Evolutionary conservation across 139 green algal species (phyloP).

Genomic region (Nannochloris sp.): DNA sequence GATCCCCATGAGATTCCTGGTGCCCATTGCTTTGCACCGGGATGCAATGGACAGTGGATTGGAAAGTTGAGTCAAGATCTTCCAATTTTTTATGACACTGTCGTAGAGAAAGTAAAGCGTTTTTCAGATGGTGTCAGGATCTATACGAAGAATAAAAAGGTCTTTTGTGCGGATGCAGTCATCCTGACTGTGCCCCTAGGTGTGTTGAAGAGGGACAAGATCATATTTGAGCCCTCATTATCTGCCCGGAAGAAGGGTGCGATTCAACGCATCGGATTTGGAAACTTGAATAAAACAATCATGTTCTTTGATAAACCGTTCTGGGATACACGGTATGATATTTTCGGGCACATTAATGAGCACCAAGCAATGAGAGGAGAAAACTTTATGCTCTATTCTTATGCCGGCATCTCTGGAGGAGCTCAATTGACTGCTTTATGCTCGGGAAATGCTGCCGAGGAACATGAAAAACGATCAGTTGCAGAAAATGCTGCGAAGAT

Average conservation of each 20-base stretch:
- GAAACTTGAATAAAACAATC: conserved; percentile 79
- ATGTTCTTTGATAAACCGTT: conserved; percentile 88
- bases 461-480: conserved; percentile 48
- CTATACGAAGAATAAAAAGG: conserved; percentile 28
- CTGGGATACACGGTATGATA: conserved; percentile 74
- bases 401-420: conserved; percentile 51
- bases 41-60: conserved; percentile 80
- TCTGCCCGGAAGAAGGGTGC: conserved; percentile 65
- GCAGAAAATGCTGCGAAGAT: conserved; percentile 45
- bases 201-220: conserved; percentile 61
- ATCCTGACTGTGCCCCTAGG: conserved; percentile 84
- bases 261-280: conserved; percentile 80
- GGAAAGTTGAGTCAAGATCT: conserved; percentile 56
- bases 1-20: conserved; percentile 71
- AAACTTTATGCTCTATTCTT: conserved; percentile 92
- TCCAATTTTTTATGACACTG: conserved; percentile 67
- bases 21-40: conserved; percentile 47
- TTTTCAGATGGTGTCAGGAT: conserved; percentile 42
- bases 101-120: conserved; percentile 49
- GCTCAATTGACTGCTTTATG: conserved; percentile 76
- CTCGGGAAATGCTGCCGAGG: conserved; percentile 47
- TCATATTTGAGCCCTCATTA: conserved; percentile 75
- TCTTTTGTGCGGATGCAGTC: conserved; percentile 54
- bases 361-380: conserved; percentile 48
- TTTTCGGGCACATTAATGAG: conserved; percentile 67